Conservation (phyloP, 129 eudicot species). For the Artemisia argyi region DNA sequence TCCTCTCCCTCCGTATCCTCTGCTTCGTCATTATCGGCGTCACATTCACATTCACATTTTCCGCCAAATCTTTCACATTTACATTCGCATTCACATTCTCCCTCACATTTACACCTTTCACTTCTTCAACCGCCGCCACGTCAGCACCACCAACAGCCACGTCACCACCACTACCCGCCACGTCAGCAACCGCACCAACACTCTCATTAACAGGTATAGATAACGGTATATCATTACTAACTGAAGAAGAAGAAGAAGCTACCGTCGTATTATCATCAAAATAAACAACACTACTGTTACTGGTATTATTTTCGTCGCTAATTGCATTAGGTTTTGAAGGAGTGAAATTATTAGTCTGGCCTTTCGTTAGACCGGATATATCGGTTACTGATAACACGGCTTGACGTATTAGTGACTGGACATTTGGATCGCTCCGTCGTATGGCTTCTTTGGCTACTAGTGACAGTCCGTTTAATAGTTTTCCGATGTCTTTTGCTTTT, state of each 20-base stretch:
- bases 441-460: conserved; percentile 64
- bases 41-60: background rate
- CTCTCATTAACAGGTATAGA: conserved; percentile 18
- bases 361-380: conserved; percentile 74
- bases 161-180: background rate
- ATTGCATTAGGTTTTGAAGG: conserved; percentile 15
- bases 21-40: conserved; percentile 23
- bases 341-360: conserved; percentile 39
- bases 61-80: no score
- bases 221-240: background rate
- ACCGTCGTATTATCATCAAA: conserved; percentile 29
- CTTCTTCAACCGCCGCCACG: conserved; percentile 15
- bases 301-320: background rate
- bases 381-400: conserved; percentile 61
- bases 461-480: conserved; percentile 55
- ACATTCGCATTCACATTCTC: background rate
- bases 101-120: conserved; percentile 3
- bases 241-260: background rate
- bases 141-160: conserved; percentile 10
- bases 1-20: conserved; percentile 85
- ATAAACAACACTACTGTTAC: conserved; percentile 41
- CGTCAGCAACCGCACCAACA: conserved; percentile 9
- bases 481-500: conserved; percentile 62
- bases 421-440: conserved; percentile 22
- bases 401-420: conserved; percentile 51